Evolutionary conservation across 768 basidiomycete genomes (phyloP).

Genomic region (Mycena capillaripes): DNA sequence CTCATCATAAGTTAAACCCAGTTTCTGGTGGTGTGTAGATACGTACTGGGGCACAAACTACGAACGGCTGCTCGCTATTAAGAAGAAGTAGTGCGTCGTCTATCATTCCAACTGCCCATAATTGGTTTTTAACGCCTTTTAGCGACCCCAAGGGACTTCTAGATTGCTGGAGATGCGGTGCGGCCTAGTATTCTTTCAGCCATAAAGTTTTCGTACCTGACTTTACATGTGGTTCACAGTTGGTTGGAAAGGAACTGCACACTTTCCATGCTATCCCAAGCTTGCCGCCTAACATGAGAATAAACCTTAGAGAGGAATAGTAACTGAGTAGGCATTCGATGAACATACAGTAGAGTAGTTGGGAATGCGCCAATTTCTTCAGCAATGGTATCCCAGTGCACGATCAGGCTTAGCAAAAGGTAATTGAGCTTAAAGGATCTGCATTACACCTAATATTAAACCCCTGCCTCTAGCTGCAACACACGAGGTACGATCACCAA

Average conservation of each 20-base stretch:
- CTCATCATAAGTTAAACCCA: not conserved
- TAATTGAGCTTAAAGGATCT: too few species aligned
- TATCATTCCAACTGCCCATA: not conserved
- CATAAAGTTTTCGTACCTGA: not conserved
- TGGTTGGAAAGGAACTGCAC: not conserved
- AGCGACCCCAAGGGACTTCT: conserved; percentile 47
- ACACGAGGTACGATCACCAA: too few species aligned
- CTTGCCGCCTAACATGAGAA: not conserved
- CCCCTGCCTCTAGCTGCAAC: too few species aligned
- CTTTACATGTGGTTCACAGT: not conserved
- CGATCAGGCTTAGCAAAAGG: too few species aligned
- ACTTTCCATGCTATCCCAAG: not conserved
- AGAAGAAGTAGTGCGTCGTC: conserved; percentile 50
- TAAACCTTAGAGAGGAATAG: too few species aligned
- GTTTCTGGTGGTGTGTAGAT: not conserved
- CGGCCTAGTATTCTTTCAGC: not conserved
- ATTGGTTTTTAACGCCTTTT: not conserved
- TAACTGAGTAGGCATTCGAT: too few species aligned
- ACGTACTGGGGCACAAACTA: conserved; percentile 55
- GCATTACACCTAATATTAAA: too few species aligned
- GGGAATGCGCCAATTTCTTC: too few species aligned
- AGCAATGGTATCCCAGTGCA: too few species aligned
- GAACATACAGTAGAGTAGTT: too few species aligned
- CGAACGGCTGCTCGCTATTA: conserved; percentile 43
- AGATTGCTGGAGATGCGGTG: conserved; percentile 53